Evolutionary conservation across 805 yeast genomes (phyloP).

Genomic region (Kregervanrija fluxuum): DNA sequence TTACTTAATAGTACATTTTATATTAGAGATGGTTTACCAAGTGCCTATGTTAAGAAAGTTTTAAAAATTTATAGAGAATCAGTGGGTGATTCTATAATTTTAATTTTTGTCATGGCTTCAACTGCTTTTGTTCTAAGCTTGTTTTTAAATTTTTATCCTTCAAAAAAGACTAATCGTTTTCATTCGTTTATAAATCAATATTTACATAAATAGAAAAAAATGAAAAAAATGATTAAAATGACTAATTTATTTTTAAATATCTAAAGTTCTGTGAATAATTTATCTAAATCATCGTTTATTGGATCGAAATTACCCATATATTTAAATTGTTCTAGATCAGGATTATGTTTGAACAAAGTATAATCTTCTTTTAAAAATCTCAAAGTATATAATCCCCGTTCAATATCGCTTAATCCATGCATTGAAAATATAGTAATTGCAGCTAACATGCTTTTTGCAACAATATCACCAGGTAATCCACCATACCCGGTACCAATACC

Average conservation of each 20-base stretch:
- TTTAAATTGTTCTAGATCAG: neutral
- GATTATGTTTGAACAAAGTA: neutral
- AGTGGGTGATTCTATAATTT: constrained; percentile 19
- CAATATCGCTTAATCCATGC: constrained; percentile 7
- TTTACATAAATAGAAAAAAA: neutral
- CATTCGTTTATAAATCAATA: neutral
- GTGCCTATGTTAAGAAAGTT: constrained; percentile 19
- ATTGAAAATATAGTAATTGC: constrained; percentile 26
- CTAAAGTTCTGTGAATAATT: too few species aligned
- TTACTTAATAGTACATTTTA: constrained; percentile 20
- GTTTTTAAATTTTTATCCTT: constrained; percentile 15
- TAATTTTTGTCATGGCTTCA: constrained; percentile 20
- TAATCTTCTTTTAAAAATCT: constrained; percentile 22
- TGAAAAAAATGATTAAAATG: neutral
- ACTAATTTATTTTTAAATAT: neutral
- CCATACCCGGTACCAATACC: constrained; percentile 38
- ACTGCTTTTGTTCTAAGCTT: constrained; percentile 19
- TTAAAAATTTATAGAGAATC: constrained; percentile 25
- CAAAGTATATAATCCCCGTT: constrained; percentile 19
- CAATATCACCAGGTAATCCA: constrained; percentile 23
- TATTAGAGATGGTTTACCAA: constrained; percentile 25
- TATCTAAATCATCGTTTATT: too few species aligned
- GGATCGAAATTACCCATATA: neutral
- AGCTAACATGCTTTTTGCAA: constrained; percentile 29
- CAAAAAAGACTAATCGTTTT: constrained; percentile 1